Percentiles rank a stretch among this genome's conserved stretches.
Evolutionary conservation across 1,284 basidiomycete genomes (phyloP).

Genomic region (Marasmius fiardii): DNA sequence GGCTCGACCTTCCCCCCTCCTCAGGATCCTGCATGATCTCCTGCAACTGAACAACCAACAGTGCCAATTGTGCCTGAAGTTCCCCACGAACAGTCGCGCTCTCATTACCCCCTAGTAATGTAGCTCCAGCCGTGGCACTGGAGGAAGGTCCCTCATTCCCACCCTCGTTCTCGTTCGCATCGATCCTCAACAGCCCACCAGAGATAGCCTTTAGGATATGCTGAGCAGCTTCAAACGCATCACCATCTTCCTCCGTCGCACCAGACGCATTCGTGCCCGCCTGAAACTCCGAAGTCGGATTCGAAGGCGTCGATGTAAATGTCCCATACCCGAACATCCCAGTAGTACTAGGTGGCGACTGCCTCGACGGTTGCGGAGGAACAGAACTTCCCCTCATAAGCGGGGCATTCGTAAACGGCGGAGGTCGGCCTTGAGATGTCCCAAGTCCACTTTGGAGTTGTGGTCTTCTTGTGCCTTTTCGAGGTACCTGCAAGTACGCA

Average conservation of each 20-base stretch:
- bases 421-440: conserved; percentile 27
- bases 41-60: conserved; percentile 59
- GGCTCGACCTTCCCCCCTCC: neutral
- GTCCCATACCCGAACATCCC: conserved; percentile 23
- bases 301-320: conserved; percentile 15
- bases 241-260: conserved; percentile 36
- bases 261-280: neutral
- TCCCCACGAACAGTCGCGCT: conserved; percentile 44
- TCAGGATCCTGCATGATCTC: conserved; percentile 44
- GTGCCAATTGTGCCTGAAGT: conserved; percentile 59
- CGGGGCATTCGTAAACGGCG: conserved; percentile 61
- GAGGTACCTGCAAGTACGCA: conserved; percentile 3
- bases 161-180: conserved; percentile 25
- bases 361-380: conserved; percentile 26
- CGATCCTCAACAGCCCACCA: conserved; percentile 42
- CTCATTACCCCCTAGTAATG: neutral
- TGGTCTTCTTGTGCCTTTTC: conserved; percentile 27
- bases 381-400: conserved; percentile 33
- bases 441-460: conserved; percentile 12
- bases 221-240: conserved; percentile 72
- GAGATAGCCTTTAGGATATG: conserved; percentile 75
- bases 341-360: too few relatives aligned
- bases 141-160: conserved; percentile 11
- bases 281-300: neutral
- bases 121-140: neutral